Percentiles rank a stretch among this genome's conserved stretches.
These are phyloP conservation scores for Rhizophagus prolifer DNA, from an alignment of 192 early-diverging fungal genomes.

Conservation along the genomic window DNA sequence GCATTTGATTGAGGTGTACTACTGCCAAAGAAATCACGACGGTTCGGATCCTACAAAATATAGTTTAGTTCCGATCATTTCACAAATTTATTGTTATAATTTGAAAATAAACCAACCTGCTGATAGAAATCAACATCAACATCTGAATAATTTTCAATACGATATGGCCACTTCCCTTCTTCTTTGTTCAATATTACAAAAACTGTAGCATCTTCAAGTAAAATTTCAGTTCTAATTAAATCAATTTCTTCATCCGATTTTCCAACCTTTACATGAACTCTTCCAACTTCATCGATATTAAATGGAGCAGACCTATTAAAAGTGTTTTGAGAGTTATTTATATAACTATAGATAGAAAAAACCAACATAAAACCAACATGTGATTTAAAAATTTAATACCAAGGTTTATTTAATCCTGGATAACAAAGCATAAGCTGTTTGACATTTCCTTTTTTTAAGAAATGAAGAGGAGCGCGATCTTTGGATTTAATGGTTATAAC, in stretches of 20 bases:
- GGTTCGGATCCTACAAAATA: constrained; percentile 30
- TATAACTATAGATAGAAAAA: not conserved
- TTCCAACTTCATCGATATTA: constrained; percentile 84
- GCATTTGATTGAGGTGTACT: constrained; percentile 9
- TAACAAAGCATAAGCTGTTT: constrained; percentile 68
- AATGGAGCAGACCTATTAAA: constrained; percentile 72
- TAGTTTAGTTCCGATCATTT: not conserved
- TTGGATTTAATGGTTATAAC: constrained; percentile 50
- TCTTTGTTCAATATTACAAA: constrained; percentile 82
- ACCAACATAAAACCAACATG: too few relatives aligned
- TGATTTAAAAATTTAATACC: constrained; percentile 47
- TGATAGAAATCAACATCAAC: constrained; percentile 80
- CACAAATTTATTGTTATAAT: not conserved
- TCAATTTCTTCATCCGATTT: constrained; percentile 59
- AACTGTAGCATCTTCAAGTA: constrained; percentile 88
- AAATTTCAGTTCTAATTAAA: constrained; percentile 76
- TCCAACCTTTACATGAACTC: constrained; percentile 75
- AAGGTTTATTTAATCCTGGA: constrained; percentile 63
- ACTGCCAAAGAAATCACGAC: constrained; percentile 18
- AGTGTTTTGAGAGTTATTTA: not conserved
- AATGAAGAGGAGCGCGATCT: constrained; percentile 64
- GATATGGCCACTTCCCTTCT: constrained; percentile 84
- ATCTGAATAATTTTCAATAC: constrained; percentile 74
- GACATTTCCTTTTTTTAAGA: constrained; percentile 60
- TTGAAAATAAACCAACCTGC: constrained; percentile 44